phyloP scores from a whole-genome alignment of 306 rosid species.

The Quercus rubra region DNA sequence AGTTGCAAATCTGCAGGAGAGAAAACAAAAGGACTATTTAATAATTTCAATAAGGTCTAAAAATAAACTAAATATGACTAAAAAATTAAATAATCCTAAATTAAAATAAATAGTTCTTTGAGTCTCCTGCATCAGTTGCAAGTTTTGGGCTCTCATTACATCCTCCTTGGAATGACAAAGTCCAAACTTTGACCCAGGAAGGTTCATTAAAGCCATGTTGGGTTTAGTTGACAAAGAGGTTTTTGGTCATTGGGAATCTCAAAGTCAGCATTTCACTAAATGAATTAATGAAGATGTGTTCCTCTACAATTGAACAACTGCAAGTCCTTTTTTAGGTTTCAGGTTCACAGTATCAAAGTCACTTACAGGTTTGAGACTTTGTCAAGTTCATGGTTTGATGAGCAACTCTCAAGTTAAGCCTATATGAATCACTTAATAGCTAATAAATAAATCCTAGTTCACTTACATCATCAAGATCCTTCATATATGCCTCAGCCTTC shows the following conservation, averaged over 20 bases:
- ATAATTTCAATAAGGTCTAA: not conserved
- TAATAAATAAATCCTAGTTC: constrained; percentile 8
- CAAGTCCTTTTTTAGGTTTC: not conserved
- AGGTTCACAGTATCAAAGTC: constrained; percentile 2
- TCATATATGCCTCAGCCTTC: constrained; percentile 73
- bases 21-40: not conserved
- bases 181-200: not conserved
- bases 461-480: constrained; percentile 91
- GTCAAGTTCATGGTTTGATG: not conserved
- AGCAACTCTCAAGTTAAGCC: not conserved
- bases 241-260: not conserved
- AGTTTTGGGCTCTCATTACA: too few species aligned
- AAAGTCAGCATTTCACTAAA: not conserved
- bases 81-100: too few species aligned
- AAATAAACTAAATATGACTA: too few species aligned
- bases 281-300: not conserved
- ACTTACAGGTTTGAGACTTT: not conserved
- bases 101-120: too few species aligned
- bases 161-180: not conserved
- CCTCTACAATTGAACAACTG: not conserved
- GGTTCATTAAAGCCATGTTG: not conserved
- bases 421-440: constrained; percentile 10
- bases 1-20: constrained; percentile 64
- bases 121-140: too few species aligned
- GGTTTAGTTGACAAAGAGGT: not conserved